These are phyloP conservation scores for Pyrenophora tritici-repentis DNA, from an alignment of 2,329 filamentous ascomycete genomes.

Conservation along the genomic window DNA sequence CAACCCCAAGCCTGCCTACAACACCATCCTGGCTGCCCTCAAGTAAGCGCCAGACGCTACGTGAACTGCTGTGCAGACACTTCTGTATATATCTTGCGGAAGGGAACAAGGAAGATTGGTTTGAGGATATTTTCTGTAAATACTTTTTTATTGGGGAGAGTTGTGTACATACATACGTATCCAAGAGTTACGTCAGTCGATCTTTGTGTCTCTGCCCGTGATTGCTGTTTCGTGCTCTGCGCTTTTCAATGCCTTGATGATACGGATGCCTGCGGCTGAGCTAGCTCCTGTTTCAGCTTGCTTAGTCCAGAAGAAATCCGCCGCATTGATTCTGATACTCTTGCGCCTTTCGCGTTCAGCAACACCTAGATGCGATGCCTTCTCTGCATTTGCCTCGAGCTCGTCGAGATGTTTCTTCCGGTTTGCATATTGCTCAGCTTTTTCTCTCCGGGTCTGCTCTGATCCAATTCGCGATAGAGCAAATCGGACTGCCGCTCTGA, in stretches of 20 bases:
- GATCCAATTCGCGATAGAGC: slow-evolving; percentile 34
- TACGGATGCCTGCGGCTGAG: slow-evolving; percentile 22
- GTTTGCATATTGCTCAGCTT: slow-evolving; percentile 31
- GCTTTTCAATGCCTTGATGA: slow-evolving; percentile 35
- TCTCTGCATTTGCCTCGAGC: slow-evolving; percentile 26
- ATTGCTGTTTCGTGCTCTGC: slow-evolving; percentile 21
- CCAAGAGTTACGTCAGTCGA: not conserved
- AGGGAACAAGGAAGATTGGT: too few relatives aligned
- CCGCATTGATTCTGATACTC: slow-evolving; percentile 36
- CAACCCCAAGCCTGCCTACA: slow-evolving; percentile 51
- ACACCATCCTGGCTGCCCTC: slow-evolving; percentile 38
- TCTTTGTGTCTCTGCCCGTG: slow-evolving; percentile 15
- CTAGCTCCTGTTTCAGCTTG: slow-evolving; percentile 37
- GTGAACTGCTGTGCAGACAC: not conserved
- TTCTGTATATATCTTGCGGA: too few relatives aligned
- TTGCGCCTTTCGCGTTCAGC: slow-evolving; percentile 37
- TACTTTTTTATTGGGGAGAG: slow-evolving; percentile 2
- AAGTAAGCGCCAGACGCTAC: slow-evolving; percentile 10
- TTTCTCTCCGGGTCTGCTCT: slow-evolving; percentile 35
- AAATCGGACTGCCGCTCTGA: slow-evolving; percentile 35
- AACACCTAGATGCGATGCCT: slow-evolving; percentile 24
- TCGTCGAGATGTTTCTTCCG: slow-evolving; percentile 38
- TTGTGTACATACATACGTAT: slow-evolving; percentile 4
- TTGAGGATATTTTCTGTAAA: slow-evolving; percentile 1
- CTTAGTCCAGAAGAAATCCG: slow-evolving; percentile 39